These are phyloP conservation scores for Dimargaris cristalligena DNA, from an alignment of 192 early-diverging fungal genomes.

Conservation along the genomic window DNA sequence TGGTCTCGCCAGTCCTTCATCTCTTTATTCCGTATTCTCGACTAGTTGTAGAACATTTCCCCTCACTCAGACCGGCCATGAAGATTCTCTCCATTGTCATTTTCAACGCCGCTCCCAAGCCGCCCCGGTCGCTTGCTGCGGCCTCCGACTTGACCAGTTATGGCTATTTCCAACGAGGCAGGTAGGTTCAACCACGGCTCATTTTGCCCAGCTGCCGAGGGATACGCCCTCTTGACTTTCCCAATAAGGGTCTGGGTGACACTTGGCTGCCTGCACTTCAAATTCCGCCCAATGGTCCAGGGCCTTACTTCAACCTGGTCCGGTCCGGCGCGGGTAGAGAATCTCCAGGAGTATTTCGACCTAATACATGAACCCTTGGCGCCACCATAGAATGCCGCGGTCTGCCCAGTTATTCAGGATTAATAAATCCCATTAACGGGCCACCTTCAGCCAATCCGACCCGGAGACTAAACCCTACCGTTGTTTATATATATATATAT, in stretches of 20 bases:
- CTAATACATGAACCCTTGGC: no score
- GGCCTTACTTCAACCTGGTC: no score
- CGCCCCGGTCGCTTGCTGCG: constrained; percentile 27
- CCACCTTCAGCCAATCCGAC: background rate
- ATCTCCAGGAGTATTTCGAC: no score
- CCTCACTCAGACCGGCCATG: no score
- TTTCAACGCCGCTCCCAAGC: background rate
- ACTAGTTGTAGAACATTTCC: no score
- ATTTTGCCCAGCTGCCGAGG: background rate
- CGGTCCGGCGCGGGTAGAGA: no score
- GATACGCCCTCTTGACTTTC: no score
- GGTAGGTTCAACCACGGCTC: constrained; percentile 23
- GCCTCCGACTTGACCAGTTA: constrained; percentile 63
- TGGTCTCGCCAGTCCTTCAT: no score
- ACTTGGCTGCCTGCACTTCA: no score
- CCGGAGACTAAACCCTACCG: background rate
- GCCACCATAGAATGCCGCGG: background rate
- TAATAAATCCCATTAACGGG: constrained; percentile 7
- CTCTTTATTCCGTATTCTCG: no score
- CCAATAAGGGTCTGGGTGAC: no score
- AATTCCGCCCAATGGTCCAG: no score
- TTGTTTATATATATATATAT: background rate
- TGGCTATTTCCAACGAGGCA: constrained; percentile 72
- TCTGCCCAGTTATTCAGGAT: constrained; percentile 3
- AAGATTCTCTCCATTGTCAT: background rate